phyloP scores from a whole-genome alignment of 352 stramenopile species.

The Globisporangium nunn region DNA sequence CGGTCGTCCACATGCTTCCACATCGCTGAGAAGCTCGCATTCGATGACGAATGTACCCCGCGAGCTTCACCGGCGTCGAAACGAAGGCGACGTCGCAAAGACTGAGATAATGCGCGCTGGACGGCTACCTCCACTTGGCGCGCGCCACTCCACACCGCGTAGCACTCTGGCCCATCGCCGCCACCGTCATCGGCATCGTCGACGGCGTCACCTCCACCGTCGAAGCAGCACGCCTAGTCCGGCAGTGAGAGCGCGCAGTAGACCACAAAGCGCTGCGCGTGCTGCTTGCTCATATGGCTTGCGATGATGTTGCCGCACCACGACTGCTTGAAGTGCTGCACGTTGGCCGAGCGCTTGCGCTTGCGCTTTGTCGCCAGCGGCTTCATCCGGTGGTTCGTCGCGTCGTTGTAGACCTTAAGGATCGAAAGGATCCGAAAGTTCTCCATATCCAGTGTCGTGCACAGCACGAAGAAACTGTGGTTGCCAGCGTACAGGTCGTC shows the following conservation, averaged over 20 bases:
- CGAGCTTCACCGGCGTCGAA: not conserved
- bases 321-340: constrained; percentile 11
- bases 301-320: constrained; percentile 13
- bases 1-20: constrained; percentile 3
- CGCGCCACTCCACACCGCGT: constrained; percentile 7
- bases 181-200: not conserved
- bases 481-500: too few relatives aligned
- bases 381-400: too few relatives aligned
- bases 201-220: not conserved
- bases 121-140: constrained; percentile 1
- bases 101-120: constrained; percentile 3
- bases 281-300: constrained; percentile 12
- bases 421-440: too few relatives aligned
- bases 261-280: constrained; percentile 5
- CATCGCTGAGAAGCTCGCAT: constrained; percentile 5
- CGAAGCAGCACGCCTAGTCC: constrained; percentile 8
- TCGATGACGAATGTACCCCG: not conserved
- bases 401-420: too few relatives aligned
- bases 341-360: constrained; percentile 11
- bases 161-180: not conserved
- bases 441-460: too few relatives aligned
- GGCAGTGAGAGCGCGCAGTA: constrained; percentile 5
- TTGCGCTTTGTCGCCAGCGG: too few relatives aligned
- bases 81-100: constrained; percentile 7
- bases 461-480: too few relatives aligned